These are phyloP conservation scores for Dalechampia spathulata DNA, from an alignment of 441 rosid species.

Conservation along the genomic window DNA sequence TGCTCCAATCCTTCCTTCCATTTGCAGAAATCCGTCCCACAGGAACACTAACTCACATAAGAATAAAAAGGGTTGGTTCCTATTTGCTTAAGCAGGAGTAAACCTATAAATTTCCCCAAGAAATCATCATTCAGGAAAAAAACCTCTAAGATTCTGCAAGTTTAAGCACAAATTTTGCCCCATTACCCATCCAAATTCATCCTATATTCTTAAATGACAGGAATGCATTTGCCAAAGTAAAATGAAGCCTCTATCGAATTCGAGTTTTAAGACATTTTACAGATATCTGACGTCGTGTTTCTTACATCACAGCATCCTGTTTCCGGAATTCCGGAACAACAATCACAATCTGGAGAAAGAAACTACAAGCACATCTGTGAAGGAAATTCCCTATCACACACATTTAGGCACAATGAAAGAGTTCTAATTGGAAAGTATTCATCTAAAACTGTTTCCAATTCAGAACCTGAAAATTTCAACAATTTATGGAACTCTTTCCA, in stretches of 20 bases:
- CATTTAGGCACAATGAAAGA: neutral
- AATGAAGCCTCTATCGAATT: neutral
- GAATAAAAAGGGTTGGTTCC: too few relatives aligned
- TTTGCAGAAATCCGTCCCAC: too few relatives aligned
- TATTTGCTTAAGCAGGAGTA: too few relatives aligned
- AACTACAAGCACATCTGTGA: neutral
- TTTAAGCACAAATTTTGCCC: neutral
- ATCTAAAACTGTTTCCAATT: too few relatives aligned
- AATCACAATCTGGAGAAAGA: too few relatives aligned
- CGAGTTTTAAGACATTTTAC: neutral
- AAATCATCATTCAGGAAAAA: too few relatives aligned
- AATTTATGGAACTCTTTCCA: too few relatives aligned
- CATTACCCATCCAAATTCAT: neutral
- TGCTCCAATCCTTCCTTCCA: slow-evolving; percentile 90
- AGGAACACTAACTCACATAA: slow-evolving; percentile 68
- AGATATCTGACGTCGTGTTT: neutral
- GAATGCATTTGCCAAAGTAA: neutral
- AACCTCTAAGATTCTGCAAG: too few relatives aligned
- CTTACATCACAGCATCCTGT: neutral
- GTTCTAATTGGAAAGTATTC: too few relatives aligned
- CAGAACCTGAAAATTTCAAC: too few relatives aligned
- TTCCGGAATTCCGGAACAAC: neutral
- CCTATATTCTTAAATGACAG: neutral
- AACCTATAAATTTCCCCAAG: neutral
- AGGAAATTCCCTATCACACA: neutral